Base-by-base conservation (phyloP, 1,284 basidiomycete species). In the Ustilago hordei region DNA sequence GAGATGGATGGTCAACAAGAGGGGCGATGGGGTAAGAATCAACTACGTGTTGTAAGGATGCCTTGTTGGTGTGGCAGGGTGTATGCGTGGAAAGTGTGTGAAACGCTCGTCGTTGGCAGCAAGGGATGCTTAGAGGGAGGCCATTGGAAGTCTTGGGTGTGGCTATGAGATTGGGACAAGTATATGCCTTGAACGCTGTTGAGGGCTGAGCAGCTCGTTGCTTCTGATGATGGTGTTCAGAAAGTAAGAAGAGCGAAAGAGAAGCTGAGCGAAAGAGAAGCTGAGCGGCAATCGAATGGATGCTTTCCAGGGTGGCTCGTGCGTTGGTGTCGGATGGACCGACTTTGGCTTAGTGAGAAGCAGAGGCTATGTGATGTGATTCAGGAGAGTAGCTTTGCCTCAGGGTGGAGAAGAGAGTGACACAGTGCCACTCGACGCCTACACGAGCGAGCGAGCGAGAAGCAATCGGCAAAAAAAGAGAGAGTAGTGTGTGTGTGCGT, bases 71-170 rank as follows among this genome's bases (percentile, higher is more conserved):
- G 39, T 41, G 35, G 17, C 28, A n/a, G n/a, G 23, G 23, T 52
- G 9, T 47, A 8, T 50, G 57, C 17, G 23, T 39, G 13, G 43
- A 41, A 13, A n/a, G 38, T 66, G 47, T 53, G 13, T 58, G 39
- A 48, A 23, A 28, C 38, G 60, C 35, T 47, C 2, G 47, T 39
- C 7, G 28, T 7, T 50, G 17, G 54, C 19, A 52, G 45, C 50
- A 32, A 32, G 8, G 28, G 31, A 9, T 38, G 47, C 47, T 56
- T 56, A 70, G 23, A 53, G 41, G 19, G 47, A 58, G 54, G 36
- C 47, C 68, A 70, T 70, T 55, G 9, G 23, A 53, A 50, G 59
- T 4, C 50, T 53, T 47, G n/a, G 19, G 9, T 9, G 9, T 43
- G 39, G 48, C 31, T 35, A 7, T 9, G 31, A 50, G 48, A 23